A percentile compares a stretch with the other conserved stretches of the same genome.
Conservation (phyloP, 2,329 filamentous ascomycete species). For the Byssoonygena ceratinophila region DNA sequence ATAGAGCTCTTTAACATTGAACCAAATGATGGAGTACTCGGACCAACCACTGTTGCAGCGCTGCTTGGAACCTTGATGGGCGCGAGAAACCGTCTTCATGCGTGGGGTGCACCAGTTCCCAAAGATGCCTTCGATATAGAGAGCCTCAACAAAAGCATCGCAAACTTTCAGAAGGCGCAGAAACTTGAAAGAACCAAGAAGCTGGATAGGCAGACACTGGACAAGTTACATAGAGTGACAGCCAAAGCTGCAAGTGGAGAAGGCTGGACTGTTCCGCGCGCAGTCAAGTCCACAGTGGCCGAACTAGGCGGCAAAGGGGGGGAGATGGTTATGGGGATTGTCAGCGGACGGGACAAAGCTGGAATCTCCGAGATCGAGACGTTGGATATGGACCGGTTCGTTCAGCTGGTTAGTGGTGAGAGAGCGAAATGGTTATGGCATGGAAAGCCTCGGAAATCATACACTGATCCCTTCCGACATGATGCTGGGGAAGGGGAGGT, state of each 20-base stretch:
- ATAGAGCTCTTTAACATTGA: conserved; percentile 86
- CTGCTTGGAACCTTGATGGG: conserved; percentile 81
- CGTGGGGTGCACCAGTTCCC: conserved; percentile 67
- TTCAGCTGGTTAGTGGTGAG: conserved; percentile 67
- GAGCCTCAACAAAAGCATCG: conserved; percentile 70
- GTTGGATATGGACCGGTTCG: conserved; percentile 73
- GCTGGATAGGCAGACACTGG: conserved; percentile 72
- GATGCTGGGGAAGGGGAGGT: conserved; percentile 30
- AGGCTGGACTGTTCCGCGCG: conserved; percentile 82
- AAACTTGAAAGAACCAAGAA: conserved; percentile 68
- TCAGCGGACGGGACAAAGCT: conserved; percentile 73
- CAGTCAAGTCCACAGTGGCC: conserved; percentile 88
- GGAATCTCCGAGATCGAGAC: conserved; percentile 91
- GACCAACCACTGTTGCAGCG: conserved; percentile 81
- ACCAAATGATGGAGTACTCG: conserved; percentile 82
- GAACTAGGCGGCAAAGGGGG: conserved; percentile 89
- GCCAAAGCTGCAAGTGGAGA: conserved; percentile 83
- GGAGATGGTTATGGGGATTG: conserved; percentile 92
- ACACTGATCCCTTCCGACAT: conserved; percentile 25
- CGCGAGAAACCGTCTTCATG: conserved; percentile 77
- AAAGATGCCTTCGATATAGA: conserved; percentile 89
- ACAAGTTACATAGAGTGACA: conserved; percentile 69
- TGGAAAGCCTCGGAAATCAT: conserved; percentile 66
- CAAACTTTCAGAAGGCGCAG: conserved; percentile 79
- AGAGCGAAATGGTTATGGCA: conserved; percentile 90